Percentiles rank a stretch among this genome's conserved stretches.
phyloP scores from a whole-genome alignment of 768 basidiomycete species.

The Rossbeevera mucosa region DNA sequence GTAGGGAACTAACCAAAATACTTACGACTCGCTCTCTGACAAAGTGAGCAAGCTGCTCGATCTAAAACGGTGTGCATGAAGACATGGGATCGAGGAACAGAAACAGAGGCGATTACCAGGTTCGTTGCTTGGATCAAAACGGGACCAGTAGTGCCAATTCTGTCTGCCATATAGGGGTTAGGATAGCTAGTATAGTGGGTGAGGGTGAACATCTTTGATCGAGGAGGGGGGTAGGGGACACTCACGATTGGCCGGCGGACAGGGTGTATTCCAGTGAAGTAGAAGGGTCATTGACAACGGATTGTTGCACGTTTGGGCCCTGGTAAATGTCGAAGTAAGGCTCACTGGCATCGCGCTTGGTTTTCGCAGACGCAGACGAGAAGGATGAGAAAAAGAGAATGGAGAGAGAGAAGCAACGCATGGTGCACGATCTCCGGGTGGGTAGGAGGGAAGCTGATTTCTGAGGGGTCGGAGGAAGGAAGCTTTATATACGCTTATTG shows the following conservation, averaged over 20 bases:
- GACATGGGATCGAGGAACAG: not conserved
- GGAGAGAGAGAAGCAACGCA: slow-evolving; percentile 3
- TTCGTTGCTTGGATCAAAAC: slow-evolving; percentile 11
- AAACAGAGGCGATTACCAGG: slow-evolving; percentile 1
- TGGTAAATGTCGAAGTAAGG: slow-evolving; percentile 13
- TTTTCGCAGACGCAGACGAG: slow-evolving; percentile 1
- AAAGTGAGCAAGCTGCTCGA: slow-evolving; percentile 15
- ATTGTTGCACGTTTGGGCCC: slow-evolving; percentile 9
- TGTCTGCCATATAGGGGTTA: slow-evolving; percentile 14
- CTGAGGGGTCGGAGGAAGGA: not conserved
- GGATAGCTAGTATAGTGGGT: slow-evolving; percentile 6
- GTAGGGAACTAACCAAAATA: not conserved
- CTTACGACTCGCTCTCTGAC: slow-evolving; percentile 19
- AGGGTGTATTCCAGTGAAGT: slow-evolving; percentile 14
- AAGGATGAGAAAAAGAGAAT: slow-evolving; percentile 6
- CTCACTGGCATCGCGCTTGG: slow-evolving; percentile 9
- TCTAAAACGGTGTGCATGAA: slow-evolving; percentile 5
- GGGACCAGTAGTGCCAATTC: slow-evolving; percentile 14
- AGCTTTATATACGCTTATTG: slow-evolving; percentile 2
- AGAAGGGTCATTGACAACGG: slow-evolving; percentile 9
- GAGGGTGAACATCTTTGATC: not conserved
- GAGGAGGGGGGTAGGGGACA: not conserved
- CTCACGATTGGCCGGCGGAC: slow-evolving; percentile 14
- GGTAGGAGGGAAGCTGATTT: slow-evolving; percentile 3
- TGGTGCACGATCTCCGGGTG: slow-evolving; percentile 1